phyloP scores from a whole-genome alignment of 2,329 filamentous ascomycete genomes.

The Paecilomyces dactylethromorphus region DNA sequence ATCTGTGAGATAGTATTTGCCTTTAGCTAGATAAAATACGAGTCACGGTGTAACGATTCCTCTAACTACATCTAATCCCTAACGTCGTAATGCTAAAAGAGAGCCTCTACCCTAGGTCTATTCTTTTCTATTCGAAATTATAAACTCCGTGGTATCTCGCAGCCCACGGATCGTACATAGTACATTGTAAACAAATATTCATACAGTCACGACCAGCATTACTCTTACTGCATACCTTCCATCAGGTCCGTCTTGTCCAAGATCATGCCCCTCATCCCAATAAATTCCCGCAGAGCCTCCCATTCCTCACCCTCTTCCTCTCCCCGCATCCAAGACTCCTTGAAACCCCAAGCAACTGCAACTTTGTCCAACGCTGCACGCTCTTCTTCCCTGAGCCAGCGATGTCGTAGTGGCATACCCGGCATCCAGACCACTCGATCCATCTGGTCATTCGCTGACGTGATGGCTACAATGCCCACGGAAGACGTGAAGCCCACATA shows the following conservation, averaged over 20 bases:
- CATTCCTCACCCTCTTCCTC: constrained; percentile 90
- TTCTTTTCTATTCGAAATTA: neutral
- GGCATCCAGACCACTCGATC: constrained; percentile 83
- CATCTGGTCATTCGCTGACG: constrained; percentile 93
- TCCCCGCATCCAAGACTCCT: constrained; percentile 69
- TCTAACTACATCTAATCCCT: constrained; percentile 3
- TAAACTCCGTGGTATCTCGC: neutral
- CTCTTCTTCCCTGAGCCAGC: constrained; percentile 89
- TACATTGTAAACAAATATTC: constrained; percentile 3
- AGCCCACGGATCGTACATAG: neutral
- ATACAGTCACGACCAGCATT: neutral
- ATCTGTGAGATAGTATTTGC: constrained; percentile 21
- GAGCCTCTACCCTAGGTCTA: neutral
- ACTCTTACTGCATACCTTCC: constrained; percentile 74
- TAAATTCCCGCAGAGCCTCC: constrained; percentile 77
- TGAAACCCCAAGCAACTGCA: constrained; percentile 86
- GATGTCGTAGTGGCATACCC: constrained; percentile 70
- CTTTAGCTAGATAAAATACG: constrained; percentile 25
- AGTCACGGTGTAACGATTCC: constrained; percentile 25
- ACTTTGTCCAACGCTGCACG: constrained; percentile 79
- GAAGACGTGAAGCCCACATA: constrained; percentile 77
- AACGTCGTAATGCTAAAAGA: neutral
- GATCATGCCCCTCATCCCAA: constrained; percentile 78
- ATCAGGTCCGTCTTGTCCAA: constrained; percentile 84
- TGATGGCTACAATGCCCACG: constrained; percentile 75